These are phyloP conservation scores for Phytophthora fragariae DNA, from an alignment of 352 stramenopile species.

Conservation along the genomic window DNA sequence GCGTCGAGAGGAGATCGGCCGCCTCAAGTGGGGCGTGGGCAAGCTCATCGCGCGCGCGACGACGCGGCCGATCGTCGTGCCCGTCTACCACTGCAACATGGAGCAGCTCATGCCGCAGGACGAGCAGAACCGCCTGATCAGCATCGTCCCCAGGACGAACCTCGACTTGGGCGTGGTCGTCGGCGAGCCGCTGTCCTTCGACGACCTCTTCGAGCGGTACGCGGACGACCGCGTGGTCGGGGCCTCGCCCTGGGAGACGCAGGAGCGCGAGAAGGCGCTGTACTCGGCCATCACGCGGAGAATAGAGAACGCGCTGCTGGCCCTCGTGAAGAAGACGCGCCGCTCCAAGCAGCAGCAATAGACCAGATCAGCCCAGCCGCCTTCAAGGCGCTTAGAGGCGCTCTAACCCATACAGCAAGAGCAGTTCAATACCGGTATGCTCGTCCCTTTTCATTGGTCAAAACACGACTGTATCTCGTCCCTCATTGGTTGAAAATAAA, in stretches of 20 bases:
- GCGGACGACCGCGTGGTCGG: conserved; percentile 54
- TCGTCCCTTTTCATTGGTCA: not conserved
- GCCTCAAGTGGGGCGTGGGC: conserved; percentile 88
- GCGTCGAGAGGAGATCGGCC: conserved; percentile 73
- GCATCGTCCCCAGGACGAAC: conserved; percentile 59
- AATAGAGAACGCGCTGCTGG: conserved; percentile 82
- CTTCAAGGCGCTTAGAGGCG: no score
- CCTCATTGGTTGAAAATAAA: conserved; percentile 3
- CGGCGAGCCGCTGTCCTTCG: conserved; percentile 81
- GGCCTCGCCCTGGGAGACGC: conserved; percentile 59
- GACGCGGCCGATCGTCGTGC: conserved; percentile 77
- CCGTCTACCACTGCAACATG: conserved; percentile 91
- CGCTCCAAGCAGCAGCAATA: conserved; percentile 25
- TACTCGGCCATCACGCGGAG: conserved; percentile 88
- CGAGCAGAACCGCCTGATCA: conserved; percentile 75
- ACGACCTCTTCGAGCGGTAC: conserved; percentile 82
- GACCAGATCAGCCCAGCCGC: not conserved
- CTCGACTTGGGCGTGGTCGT: conserved; percentile 68
- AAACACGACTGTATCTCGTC: not conserved
- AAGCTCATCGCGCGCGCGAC: conserved; percentile 86
- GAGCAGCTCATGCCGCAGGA: conserved; percentile 89
- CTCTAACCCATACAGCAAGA: no score
- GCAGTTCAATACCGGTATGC: not conserved
- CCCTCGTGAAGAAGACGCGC: conserved; percentile 55
- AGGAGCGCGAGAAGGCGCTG: conserved; percentile 70